Conservation (phyloP, 2,329 filamentous ascomycete genomes). For the Verticillium albo-atrum region DNA sequence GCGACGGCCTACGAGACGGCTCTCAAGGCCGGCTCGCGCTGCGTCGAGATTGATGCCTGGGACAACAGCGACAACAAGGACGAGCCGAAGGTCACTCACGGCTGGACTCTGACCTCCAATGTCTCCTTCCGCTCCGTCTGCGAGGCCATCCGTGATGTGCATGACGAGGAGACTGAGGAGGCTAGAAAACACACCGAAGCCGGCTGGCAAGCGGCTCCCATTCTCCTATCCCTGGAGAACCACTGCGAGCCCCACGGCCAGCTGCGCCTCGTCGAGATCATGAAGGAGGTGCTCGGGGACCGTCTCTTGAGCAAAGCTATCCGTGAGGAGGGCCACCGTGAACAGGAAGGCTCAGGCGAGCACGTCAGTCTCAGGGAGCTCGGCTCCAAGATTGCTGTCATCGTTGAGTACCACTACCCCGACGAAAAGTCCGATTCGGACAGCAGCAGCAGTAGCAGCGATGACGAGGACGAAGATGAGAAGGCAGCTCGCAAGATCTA, state of each 20-base stretch:
- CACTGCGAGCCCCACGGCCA: conserved; percentile 59
- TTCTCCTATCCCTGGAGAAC: conserved; percentile 64
- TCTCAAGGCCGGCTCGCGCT: conserved; percentile 58
- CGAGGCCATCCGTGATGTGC: conserved; percentile 58
- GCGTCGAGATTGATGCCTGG: conserved; percentile 73
- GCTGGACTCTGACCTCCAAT: conserved; percentile 63
- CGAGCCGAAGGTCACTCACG: conserved; percentile 68
- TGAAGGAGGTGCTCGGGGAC: conserved; percentile 58
- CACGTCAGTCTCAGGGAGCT: conserved; percentile 57
- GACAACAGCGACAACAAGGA: conserved; percentile 55
- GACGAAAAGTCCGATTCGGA: conserved; percentile 37
- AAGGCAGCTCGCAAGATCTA: conserved; percentile 47
- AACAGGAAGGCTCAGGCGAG: conserved; percentile 44
- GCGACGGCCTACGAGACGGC: conserved; percentile 61
- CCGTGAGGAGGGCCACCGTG: conserved; percentile 49
- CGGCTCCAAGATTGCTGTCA: conserved; percentile 59
- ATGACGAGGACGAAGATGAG: conserved; percentile 34
- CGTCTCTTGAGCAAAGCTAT: conserved; percentile 54
- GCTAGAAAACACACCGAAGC: conserved; percentile 25
- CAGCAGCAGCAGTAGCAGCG: conserved; percentile 25
- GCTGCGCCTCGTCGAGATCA: conserved; percentile 57
- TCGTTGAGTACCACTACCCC: conserved; percentile 62
- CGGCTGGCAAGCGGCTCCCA: conserved; percentile 45
- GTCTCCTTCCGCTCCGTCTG: conserved; percentile 62
- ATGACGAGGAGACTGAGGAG: conserved; percentile 51